Evolutionary conservation across 257 asterid species (phyloP).

Genomic region (Thymus mandschuricus): DNA sequence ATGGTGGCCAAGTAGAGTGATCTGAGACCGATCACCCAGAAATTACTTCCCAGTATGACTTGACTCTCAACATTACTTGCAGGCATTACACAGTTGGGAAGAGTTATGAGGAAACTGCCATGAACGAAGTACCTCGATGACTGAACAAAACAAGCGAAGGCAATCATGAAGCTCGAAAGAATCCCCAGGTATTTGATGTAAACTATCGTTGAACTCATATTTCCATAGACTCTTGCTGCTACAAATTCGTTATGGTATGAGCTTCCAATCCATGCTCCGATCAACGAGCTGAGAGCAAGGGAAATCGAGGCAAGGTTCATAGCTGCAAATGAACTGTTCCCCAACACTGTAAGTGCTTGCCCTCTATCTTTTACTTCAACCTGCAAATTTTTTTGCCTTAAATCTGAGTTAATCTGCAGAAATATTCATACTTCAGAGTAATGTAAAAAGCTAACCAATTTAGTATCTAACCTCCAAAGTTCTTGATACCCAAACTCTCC

Average conservation of each 20-base stretch:
- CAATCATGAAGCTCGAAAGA: slow-evolving; percentile 46
- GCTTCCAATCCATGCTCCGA: slow-evolving; percentile 63
- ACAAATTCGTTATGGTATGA: slow-evolving; percentile 34
- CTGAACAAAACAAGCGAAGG: slow-evolving; percentile 59
- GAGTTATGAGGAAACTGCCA: slow-evolving; percentile 54
- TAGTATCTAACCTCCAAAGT: slow-evolving; percentile 51
- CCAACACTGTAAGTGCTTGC: slow-evolving; percentile 42
- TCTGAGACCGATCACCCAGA: slow-evolving; percentile 55
- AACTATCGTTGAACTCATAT: slow-evolving; percentile 34
- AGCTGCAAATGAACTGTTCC: slow-evolving; percentile 49
- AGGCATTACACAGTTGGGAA: slow-evolving; percentile 53
- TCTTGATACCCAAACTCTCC: slow-evolving; percentile 63
- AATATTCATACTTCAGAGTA: background rate
- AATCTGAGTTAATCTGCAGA: slow-evolving; percentile 4
- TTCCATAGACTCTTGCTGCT: slow-evolving; percentile 48
- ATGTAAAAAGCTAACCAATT: background rate
- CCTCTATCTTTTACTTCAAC: slow-evolving; percentile 50
- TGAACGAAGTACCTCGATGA: slow-evolving; percentile 45
- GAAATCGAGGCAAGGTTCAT: slow-evolving; percentile 53
- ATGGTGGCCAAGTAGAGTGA: slow-evolving; percentile 55
- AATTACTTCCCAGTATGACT: slow-evolving; percentile 50
- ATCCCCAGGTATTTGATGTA: slow-evolving; percentile 47
- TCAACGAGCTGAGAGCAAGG: slow-evolving; percentile 49
- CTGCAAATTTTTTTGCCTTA: slow-evolving; percentile 20
- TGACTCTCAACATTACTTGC: slow-evolving; percentile 39